Evolutionary conservation across 345 rosid species (phyloP).

Genomic region (Heritiera fomes): DNA sequence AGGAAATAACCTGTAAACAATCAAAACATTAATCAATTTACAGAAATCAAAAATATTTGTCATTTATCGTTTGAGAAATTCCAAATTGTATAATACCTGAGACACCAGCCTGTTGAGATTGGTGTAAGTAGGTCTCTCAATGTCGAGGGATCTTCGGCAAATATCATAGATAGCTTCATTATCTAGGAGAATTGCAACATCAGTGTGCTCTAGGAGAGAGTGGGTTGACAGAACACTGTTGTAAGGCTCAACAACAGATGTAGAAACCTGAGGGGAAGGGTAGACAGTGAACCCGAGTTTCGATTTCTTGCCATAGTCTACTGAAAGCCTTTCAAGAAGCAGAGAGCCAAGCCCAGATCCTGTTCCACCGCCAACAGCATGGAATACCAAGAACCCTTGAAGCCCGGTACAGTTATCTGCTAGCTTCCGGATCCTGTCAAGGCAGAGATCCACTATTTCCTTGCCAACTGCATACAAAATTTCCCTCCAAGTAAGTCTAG

Average conservation of each 20-base stretch:
- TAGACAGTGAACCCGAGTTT: slow-evolving; percentile 3
- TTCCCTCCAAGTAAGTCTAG: not conserved
- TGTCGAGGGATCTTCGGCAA: slow-evolving; percentile 32
- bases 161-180: slow-evolving; percentile 38
- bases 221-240: slow-evolving; percentile 1
- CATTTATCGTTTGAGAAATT: not conserved
- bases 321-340: slow-evolving; percentile 9
- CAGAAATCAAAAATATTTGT: not conserved
- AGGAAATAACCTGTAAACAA: slow-evolving; percentile 54
- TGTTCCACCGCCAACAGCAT: slow-evolving; percentile 49
- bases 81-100: slow-evolving; percentile 16
- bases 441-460: slow-evolving; percentile 36
- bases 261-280: slow-evolving; percentile 1
- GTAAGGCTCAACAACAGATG: slow-evolving; percentile 6
- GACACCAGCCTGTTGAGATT: slow-evolving; percentile 34
- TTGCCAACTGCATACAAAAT: not conserved
- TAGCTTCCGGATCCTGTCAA: slow-evolving; percentile 44
- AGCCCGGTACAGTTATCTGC: slow-evolving; percentile 50
- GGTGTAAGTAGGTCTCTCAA: slow-evolving; percentile 36
- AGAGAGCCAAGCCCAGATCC: slow-evolving; percentile 28
- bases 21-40: not conserved
- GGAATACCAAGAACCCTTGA: slow-evolving; percentile 47
- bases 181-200: slow-evolving; percentile 21
- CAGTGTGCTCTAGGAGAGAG: slow-evolving; percentile 8
- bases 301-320: not conserved